A percentile compares a stretch with the other conserved stretches of the same genome.
phyloP scores from a whole-genome alignment of 441 rosid genomes.

The Metrosideros polymorpha region DNA sequence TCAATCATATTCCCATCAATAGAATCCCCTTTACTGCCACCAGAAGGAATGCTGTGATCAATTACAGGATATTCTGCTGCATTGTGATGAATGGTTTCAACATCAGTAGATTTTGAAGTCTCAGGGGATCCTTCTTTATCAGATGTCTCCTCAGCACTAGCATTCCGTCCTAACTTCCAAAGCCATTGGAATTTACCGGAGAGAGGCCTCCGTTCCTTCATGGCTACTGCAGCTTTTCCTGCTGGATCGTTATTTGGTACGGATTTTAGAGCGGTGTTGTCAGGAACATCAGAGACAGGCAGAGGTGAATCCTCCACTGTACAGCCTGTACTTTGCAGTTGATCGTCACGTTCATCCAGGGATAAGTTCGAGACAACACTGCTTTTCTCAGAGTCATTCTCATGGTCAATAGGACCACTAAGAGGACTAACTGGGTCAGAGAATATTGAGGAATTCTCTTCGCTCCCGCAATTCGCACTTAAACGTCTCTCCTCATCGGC shows the following conservation, averaged over 20 bases:
- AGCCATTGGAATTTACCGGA: conserved; percentile 87
- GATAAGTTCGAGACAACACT: conserved; percentile 48
- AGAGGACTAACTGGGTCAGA: conserved; percentile 52
- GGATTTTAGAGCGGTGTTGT: conserved; percentile 18
- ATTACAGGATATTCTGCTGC: conserved; percentile 20
- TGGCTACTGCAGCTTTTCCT: conserved; percentile 15
- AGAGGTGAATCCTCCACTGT: conserved; percentile 24
- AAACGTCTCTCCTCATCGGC: conserved; percentile 28
- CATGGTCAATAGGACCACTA: conserved; percentile 40
- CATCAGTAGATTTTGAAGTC: conserved; percentile 21
- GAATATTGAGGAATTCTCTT: conserved; percentile 47
- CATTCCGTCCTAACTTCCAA: conserved; percentile 72
- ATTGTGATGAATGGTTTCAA: conserved; percentile 19
- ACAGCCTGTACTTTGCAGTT: not conserved
- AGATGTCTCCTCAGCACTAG: conserved; percentile 36
- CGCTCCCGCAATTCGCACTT: conserved; percentile 33
- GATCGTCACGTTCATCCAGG: conserved; percentile 28
- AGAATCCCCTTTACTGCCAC: conserved; percentile 36
- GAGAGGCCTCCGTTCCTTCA: conserved; percentile 44
- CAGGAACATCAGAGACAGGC: conserved; percentile 41
- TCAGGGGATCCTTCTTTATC: conserved; percentile 23
- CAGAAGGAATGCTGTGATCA: conserved; percentile 21
- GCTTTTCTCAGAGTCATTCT: conserved; percentile 50
- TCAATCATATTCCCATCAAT: conserved; percentile 61
- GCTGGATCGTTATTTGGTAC: conserved; percentile 15